Evolutionary conservation across 169 alveolate species (phyloP), one percentile per base, ranked within the genome.

Genomic region (Plasmodium cynomolgi): DNA sequence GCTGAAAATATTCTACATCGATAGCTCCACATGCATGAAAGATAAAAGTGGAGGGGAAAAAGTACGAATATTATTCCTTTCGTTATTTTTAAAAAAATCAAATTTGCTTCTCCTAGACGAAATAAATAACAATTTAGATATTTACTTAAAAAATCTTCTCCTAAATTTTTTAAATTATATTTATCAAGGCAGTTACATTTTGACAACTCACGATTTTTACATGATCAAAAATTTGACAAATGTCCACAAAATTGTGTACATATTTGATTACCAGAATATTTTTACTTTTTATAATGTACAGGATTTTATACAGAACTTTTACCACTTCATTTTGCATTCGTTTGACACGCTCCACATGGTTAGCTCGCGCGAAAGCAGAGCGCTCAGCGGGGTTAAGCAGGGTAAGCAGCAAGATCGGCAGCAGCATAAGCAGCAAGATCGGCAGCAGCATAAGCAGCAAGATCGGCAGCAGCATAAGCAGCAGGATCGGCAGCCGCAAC

Each of bases 161-260:
- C 54, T 84, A 56, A 37, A 71, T 62, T 83, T 96, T 84, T 72
- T 96, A 34, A 95, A 96, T 84, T 85, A 80, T 56, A 94, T 96
- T 15, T 96, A 95, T 77, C 81, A 84, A 88, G 97, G 97, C 44
- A 96, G 95, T 31, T 84, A 94, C 39, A 88, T 96, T 47, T 77
- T 96, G 47, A 96, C 96, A 3, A 96, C 97, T 17, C 97, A 96
- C 68, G 97, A 96, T 83, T 81, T 95, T 84, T 91, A 96, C 44
- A 82, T 96, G 29, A 92, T 96, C 17, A 82, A 84, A 81, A 92
- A 92, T 84, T 83, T 96, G 37, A 56, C 62, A 2, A 94, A 94
- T 81, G 74, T 92, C 91, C 83, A 86, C 90, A 68, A 95, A 92
- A 44, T 62, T 83, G 41, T 93, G 84, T 71, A 77, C 93, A 68